Conservation (phyloP, 2,329 filamentous ascomycete genomes). For the Aspergillus neoniger region DNA sequence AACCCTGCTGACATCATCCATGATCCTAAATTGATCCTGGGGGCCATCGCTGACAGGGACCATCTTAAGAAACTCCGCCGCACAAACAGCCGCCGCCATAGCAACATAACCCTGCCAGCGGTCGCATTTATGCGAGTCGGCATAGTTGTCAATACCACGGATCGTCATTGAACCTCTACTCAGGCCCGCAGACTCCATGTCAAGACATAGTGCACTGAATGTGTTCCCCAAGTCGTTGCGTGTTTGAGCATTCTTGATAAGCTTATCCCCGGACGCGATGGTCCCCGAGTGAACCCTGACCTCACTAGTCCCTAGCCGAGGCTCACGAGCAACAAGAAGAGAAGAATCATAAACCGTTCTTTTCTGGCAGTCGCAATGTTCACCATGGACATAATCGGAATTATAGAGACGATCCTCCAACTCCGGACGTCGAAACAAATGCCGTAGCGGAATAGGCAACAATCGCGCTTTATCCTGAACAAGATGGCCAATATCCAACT, state of each 20-base stretch:
- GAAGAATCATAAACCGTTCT: background rate
- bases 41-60: background rate
- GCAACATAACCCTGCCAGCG: constrained; percentile 29
- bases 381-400: constrained; percentile 9
- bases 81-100: background rate
- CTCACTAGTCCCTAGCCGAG: background rate
- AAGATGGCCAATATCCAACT: background rate
- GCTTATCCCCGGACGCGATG: constrained; percentile 29
- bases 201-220: background rate
- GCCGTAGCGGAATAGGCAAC: background rate
- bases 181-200: background rate
- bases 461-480: background rate
- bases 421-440: constrained; percentile 1
- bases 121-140: constrained; percentile 23
- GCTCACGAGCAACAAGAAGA: background rate
- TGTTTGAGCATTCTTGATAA: constrained; percentile 22
- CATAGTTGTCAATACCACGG: constrained; percentile 21
- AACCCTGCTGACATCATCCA: background rate
- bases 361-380: background rate
- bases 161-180: background rate
- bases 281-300: constrained; percentile 26
- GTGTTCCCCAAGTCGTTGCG: constrained; percentile 5
- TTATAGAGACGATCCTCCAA: constrained; percentile 11
- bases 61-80: background rate
- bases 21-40: background rate